phyloP scores from a whole-genome alignment of 1,284 basidiomycete genomes.

The Takashimella koratensis region DNA sequence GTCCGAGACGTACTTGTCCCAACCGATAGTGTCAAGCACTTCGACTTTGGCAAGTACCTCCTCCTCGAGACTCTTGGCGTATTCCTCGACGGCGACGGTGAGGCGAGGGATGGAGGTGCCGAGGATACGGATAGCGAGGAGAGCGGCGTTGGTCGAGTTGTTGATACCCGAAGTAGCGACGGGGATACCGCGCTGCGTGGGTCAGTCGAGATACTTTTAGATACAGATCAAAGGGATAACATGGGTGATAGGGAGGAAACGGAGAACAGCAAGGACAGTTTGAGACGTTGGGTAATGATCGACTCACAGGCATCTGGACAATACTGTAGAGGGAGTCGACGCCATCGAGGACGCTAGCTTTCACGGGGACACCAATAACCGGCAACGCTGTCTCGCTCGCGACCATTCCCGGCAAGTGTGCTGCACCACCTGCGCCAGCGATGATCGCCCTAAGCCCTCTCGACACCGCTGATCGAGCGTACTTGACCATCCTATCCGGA shows the following conservation, averaged over 20 bases:
- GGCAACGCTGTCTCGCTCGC: conserved; percentile 89
- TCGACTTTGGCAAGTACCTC: conserved; percentile 85
- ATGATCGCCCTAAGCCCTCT: conserved; percentile 78
- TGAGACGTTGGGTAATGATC: neutral
- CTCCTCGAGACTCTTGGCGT: conserved; percentile 68
- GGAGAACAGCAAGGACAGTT: neutral
- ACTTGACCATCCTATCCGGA: conserved; percentile 78
- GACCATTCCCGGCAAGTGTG: conserved; percentile 97
- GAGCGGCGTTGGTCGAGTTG: conserved; percentile 88
- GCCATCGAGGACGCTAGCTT: conserved; percentile 88
- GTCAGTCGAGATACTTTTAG: too few species aligned
- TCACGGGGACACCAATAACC: conserved; percentile 95
- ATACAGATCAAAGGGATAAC: too few species aligned
- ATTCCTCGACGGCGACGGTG: conserved; percentile 66
- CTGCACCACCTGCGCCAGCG: conserved; percentile 94
- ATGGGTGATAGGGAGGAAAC: neutral
- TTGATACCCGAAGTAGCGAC: conserved; percentile 98
- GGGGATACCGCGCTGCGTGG: conserved; percentile 94
- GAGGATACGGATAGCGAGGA: conserved; percentile 87
- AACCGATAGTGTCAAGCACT: conserved; percentile 71
- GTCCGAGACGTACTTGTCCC: conserved; percentile 67
- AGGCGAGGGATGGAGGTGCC: conserved; percentile 68
- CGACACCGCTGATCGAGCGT: conserved; percentile 70
- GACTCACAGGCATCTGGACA: conserved; percentile 94
- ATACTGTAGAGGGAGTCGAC: conserved; percentile 96